Conservation (phyloP, 331 rosid genomes). For the Pyracantha coccinea region DNA sequence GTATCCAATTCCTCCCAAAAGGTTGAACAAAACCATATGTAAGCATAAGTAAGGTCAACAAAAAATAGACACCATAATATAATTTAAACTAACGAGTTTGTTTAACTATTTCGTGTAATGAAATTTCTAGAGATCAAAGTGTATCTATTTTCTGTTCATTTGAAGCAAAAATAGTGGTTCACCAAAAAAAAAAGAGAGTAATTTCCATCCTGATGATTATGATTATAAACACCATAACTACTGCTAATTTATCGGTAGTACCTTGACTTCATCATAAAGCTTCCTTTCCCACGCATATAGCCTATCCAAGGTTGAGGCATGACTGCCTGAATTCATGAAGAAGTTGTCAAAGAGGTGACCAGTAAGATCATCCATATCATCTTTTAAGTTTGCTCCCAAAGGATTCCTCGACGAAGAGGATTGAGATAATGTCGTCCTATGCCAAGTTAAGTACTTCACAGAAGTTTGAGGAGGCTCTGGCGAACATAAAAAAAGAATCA, state of each 20-base stretch:
- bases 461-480: conserved; percentile 69
- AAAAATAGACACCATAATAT: too few relatives aligned
- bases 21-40: too few relatives aligned
- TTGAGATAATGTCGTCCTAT: conserved; percentile 70
- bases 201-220: not conserved
- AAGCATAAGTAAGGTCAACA: too few relatives aligned
- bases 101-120: not conserved
- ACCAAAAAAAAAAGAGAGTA: not conserved
- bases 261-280: conserved; percentile 98
- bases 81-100: not conserved
- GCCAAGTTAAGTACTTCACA: conserved; percentile 78
- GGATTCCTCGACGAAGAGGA: conserved; percentile 88
- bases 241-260: conserved; percentile 24
- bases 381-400: conserved; percentile 57
- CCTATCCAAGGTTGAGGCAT: conserved; percentile 95
- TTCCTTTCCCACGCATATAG: conserved; percentile 95
- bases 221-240: not conserved
- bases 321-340: conserved; percentile 89
- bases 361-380: conserved; percentile 41
- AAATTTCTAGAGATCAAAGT: not conserved
- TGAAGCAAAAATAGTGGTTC: not conserved
- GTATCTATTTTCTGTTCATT: not conserved
- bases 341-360: conserved; percentile 53
- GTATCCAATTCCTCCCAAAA: not conserved
- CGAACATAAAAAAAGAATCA: conserved; percentile 7